Percentiles rank a stretch among this genome's conserved stretches.
These are phyloP conservation scores for Nicotiana benthamiana DNA, from an alignment of 257 asterid genomes.

Conservation along the genomic window DNA sequence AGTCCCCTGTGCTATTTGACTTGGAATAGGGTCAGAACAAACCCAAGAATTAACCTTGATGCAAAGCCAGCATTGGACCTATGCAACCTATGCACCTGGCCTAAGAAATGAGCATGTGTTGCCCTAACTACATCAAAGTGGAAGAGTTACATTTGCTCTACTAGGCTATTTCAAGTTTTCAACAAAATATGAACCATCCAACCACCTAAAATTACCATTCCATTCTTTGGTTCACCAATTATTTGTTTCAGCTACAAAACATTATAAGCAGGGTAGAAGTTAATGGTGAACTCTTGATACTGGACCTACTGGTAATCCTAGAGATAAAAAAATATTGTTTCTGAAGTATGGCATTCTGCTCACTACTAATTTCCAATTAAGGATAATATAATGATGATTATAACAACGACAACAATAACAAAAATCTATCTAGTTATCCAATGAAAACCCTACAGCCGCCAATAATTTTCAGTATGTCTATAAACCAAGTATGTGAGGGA, in stretches of 20 bases:
- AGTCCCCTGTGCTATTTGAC: background rate
- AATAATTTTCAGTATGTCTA: background rate
- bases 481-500: too few species aligned
- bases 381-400: background rate
- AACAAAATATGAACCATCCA: background rate
- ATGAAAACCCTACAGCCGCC: background rate
- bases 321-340: background rate
- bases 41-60: background rate
- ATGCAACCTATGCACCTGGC: background rate
- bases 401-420: background rate
- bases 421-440: background rate
- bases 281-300: background rate
- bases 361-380: background rate
- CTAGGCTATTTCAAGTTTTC: too few species aligned
- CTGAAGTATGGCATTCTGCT: background rate
- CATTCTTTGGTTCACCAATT: background rate
- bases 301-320: background rate
- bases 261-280: background rate
- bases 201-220: background rate
- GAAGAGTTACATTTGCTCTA: background rate
- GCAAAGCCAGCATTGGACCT: background rate
- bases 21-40: background rate
- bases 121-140: background rate
- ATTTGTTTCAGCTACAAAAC: background rate
- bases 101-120: background rate